A percentile compares a stretch with the other conserved stretches of the same genome.
Conservation (phyloP, 495 filamentous ascomycete genomes). For the Staphylotrichum tortipilum region DNA sequence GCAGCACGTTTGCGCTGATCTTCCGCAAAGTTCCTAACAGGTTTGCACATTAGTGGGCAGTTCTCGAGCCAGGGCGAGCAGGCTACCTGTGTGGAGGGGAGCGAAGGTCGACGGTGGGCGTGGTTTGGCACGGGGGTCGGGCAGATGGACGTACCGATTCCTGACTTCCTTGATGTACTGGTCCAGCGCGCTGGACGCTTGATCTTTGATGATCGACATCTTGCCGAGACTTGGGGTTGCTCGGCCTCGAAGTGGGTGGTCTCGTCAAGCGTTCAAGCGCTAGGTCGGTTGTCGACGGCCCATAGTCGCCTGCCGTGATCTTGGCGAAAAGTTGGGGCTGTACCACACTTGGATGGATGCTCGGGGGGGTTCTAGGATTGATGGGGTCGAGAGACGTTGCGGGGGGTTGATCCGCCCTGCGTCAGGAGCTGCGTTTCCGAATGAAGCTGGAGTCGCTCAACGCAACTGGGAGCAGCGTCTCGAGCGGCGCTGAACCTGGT, state of each 20-base stretch:
- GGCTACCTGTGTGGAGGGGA: too few relatives aligned
- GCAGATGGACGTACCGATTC: slow-evolving; percentile 19
- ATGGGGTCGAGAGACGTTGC: too few relatives aligned
- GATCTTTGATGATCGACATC: slow-evolving; percentile 26
- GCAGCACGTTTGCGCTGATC: slow-evolving; percentile 36
- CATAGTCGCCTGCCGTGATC: slow-evolving; percentile 21
- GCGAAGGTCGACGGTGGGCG: too few relatives aligned
- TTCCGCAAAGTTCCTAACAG: slow-evolving; percentile 20
- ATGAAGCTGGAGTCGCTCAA: too few relatives aligned
- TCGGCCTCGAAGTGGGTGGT: slow-evolving; percentile 14
- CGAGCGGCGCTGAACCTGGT: too few relatives aligned
- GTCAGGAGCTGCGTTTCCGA: not conserved
- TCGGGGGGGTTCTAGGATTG: not conserved
- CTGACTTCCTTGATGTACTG: slow-evolving; percentile 26
- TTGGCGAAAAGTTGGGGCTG: not conserved
- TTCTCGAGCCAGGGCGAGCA: too few relatives aligned
- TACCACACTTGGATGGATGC: not conserved
- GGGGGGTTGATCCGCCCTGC: too few relatives aligned
- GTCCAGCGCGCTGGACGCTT: slow-evolving; percentile 24
- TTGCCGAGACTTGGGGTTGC: slow-evolving; percentile 7
- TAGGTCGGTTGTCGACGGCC: slow-evolving; percentile 19
- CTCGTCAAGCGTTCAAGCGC: slow-evolving; percentile 17
- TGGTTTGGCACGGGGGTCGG: not conserved
- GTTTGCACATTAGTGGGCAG: too few relatives aligned
- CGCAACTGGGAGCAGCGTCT: too few relatives aligned